Evolutionary conservation across 2,329 filamentous ascomycete genomes (phyloP).

Genomic region (Aureobasidium vineae): DNA sequence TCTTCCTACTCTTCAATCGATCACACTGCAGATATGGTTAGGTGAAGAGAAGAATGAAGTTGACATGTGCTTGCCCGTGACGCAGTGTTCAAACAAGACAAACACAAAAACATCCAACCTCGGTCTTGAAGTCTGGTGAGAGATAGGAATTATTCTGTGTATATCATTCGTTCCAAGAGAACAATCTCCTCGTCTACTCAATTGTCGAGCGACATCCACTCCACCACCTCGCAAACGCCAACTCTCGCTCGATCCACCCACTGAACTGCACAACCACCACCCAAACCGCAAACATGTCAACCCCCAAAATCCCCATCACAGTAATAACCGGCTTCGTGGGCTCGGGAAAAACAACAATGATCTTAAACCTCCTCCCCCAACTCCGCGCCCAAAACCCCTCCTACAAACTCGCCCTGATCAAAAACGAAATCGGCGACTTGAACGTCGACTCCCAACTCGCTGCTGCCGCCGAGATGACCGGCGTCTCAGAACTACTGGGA

Average conservation of each 20-base stretch:
- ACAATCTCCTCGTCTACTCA: neutral
- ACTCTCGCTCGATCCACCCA: neutral
- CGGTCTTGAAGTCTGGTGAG: constrained; percentile 4
- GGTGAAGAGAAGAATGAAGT: neutral
- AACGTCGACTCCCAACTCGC: constrained; percentile 93
- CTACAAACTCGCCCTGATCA: constrained; percentile 91
- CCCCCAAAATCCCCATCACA: constrained; percentile 69
- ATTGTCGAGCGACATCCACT: too few species aligned
- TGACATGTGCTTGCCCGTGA: constrained; percentile 5
- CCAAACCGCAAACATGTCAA: neutral
- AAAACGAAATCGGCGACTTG: constrained; percentile 97
- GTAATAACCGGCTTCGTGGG: constrained; percentile 96
- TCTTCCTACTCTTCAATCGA: neutral
- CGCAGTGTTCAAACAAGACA: constrained; percentile 18
- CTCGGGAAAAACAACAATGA: constrained; percentile 92
- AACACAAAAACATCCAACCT: constrained; percentile 19
- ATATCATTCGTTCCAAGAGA: neutral
- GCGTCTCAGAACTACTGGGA: constrained; percentile 89
- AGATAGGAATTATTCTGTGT: neutral
- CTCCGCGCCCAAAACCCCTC: constrained; percentile 79
- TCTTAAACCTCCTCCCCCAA: constrained; percentile 91
- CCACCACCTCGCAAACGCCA: too few species aligned
- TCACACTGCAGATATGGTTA: neutral
- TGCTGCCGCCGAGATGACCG: constrained; percentile 75
- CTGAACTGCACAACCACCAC: neutral